These are phyloP conservation scores for Exophiala calicioides DNA, from an alignment of 2,329 filamentous ascomycete genomes.

Conservation along the genomic window DNA sequence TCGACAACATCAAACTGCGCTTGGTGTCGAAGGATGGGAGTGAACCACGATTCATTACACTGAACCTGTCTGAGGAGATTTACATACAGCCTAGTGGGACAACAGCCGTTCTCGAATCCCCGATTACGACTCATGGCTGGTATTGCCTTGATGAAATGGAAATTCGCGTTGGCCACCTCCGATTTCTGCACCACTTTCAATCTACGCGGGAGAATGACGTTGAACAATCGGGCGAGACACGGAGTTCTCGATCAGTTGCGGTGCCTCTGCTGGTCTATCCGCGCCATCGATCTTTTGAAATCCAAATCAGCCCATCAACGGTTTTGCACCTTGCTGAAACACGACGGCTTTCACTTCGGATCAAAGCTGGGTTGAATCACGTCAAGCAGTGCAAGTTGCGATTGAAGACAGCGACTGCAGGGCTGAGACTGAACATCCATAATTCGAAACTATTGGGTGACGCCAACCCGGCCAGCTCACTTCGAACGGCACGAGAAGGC, in stretches of 20 bases:
- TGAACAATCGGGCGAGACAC: conserved; percentile 1
- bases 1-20: conserved; percentile 18
- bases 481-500: conserved; percentile 23
- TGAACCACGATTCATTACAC: conserved; percentile 56
- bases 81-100: conserved; percentile 58
- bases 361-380: conserved; percentile 41
- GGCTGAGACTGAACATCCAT: conserved; percentile 62
- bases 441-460: conserved; percentile 55
- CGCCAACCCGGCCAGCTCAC: conserved; percentile 42
- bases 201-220: conserved; percentile 9
- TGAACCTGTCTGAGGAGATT: conserved; percentile 54
- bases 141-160: conserved; percentile 24
- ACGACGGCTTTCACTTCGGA: conserved; percentile 72
- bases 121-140: conserved; percentile 26
- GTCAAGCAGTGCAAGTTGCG: conserved; percentile 60
- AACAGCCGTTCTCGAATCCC: conserved; percentile 35
- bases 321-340: conserved; percentile 77
- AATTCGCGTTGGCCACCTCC: conserved; percentile 25
- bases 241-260: conserved; percentile 1
- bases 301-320: conserved; percentile 65
- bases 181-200: conserved; percentile 24
- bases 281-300: conserved; percentile 8
- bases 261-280: conserved; percentile 29
- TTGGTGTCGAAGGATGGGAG: conserved; percentile 18
- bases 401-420: conserved; percentile 65